Base-by-base conservation (phyloP, 495 filamentous ascomycete species). In the Penicillium steckii region DNA sequence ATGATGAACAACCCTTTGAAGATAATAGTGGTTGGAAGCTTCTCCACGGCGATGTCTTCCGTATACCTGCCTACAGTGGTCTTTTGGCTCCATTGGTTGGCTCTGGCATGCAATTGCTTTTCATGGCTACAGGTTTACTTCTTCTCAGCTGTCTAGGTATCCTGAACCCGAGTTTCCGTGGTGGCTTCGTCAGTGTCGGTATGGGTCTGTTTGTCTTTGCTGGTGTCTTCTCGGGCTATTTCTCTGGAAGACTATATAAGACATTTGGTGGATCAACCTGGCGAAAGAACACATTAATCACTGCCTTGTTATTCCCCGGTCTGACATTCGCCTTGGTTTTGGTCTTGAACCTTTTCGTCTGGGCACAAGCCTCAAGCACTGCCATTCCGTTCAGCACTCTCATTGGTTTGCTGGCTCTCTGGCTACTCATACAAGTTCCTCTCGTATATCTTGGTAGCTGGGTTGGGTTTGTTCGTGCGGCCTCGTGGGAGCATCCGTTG, bases 1-100 rank as follows among this genome's bases (percentile, higher is more conserved):
- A 93, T 48, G 92, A 91, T 1, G 91, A 95, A 55, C n/a, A n/a
- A n/a, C 67, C 75, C 4, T 65, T 90, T 3, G 92, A 97, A 57
- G 92, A 97, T 56, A 79, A 88, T 27, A 90, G 89, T 17, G 92
- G 92, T 32, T 97, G 92, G 92, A 97, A 96, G 64, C 76, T 95
- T 18, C 78, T 96, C n/a, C 92, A 97, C 61, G 90, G 84, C 13
- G 92, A 97, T 67, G 89, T 96, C n/a, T 97, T 97, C 74, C 82
- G 91, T 18, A 70, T 86, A 18, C 92, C 92, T 3, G 65, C 78
- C 10, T 82, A 87, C 65, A 89, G 89, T 35, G 80, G 84, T 23
- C 77, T 95, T 2, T 82, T 97, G 24, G 92, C 91, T 3, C 91
- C 92, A 1, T 74, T 96, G 10, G 79, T 95, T 23, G 92, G 92